These are phyloP conservation scores for Blastomyces parvus DNA, from an alignment of 2,329 filamentous ascomycete genomes.

Conservation along the genomic window DNA sequence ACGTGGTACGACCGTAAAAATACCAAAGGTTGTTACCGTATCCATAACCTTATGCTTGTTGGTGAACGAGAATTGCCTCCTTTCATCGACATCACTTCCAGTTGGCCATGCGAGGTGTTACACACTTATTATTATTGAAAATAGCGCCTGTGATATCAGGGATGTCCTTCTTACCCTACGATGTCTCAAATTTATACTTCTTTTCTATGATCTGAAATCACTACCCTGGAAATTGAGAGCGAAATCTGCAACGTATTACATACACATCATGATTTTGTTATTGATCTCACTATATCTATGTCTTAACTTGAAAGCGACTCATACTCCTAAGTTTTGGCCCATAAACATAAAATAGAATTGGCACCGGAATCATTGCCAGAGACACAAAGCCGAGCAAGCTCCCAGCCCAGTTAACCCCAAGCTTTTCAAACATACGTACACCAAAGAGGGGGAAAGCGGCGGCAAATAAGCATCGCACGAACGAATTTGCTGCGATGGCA, in stretches of 20 bases:
- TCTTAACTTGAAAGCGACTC: slow-evolving; percentile 33
- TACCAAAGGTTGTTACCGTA: neutral
- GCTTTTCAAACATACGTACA: slow-evolving; percentile 28
- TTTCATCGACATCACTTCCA: neutral
- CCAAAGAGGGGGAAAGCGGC: slow-evolving; percentile 30
- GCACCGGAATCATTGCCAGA: slow-evolving; percentile 37
- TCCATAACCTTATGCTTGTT: too few species aligned
- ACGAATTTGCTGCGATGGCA: slow-evolving; percentile 32
- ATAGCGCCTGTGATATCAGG: too few species aligned
- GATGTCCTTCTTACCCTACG: neutral
- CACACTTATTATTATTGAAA: too few species aligned
- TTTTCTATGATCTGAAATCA: neutral
- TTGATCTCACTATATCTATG: slow-evolving; percentile 3
- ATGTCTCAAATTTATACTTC: neutral
- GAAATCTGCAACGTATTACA: neutral
- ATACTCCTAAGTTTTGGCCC: slow-evolving; percentile 37
- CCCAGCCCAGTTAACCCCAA: slow-evolving; percentile 34
- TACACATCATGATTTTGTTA: neutral
- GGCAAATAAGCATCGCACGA: slow-evolving; percentile 28
- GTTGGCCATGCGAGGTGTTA: too few species aligned
- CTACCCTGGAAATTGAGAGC: neutral
- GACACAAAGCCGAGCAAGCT: slow-evolving; percentile 33
- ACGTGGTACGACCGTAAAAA: neutral
- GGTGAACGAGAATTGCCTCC: neutral
- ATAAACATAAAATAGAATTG: slow-evolving; percentile 41